A percentile compares a stretch with the other conserved stretches of the same genome.
phyloP scores from a whole-genome alignment of 164 flowering plant genomes.

The Stephania japonica region DNA sequence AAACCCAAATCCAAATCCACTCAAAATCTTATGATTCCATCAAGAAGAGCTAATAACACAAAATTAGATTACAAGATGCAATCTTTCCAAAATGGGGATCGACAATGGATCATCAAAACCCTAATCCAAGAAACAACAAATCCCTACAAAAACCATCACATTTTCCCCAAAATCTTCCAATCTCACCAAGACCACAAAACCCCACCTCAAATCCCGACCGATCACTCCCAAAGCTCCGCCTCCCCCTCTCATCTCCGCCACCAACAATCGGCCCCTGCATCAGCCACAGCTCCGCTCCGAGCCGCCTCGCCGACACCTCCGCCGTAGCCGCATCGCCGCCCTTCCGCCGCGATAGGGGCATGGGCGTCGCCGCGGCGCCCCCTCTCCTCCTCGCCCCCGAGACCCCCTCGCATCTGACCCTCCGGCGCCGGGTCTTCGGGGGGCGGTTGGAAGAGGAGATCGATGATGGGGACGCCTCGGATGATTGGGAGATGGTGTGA shows the following conservation, averaged over 20 bases:
- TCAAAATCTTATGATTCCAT: background rate
- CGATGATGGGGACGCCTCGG: background rate
- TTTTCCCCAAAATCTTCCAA: no score
- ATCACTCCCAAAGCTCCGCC: slow-evolving; percentile 10
- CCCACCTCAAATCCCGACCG: slow-evolving; percentile 49
- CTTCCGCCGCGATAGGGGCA: slow-evolving; percentile 78
- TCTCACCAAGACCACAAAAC: background rate
- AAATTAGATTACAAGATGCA: background rate
- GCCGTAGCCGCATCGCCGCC: slow-evolving; percentile 15
- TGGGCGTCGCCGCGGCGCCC: slow-evolving; percentile 45
- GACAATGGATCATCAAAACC: background rate
- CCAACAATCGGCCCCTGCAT: slow-evolving; percentile 41
- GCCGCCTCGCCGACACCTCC: slow-evolving; percentile 74
- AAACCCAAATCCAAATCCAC: background rate
- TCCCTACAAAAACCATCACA: background rate
- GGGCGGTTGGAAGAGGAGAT: background rate
- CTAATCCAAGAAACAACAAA: background rate
- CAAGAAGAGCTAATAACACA: background rate
- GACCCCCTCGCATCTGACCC: slow-evolving; percentile 29
- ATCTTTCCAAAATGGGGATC: background rate
- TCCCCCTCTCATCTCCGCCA: slow-evolving; percentile 15
- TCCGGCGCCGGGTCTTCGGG: slow-evolving; percentile 15
- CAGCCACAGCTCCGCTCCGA: slow-evolving; percentile 79
- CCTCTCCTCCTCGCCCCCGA: slow-evolving; percentile 40
- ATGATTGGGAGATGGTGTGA: background rate